These are phyloP conservation scores for Scopulariopsis brevicaulis DNA, from an alignment of 2,329 filamentous ascomycete species.

Conservation along the genomic window DNA sequence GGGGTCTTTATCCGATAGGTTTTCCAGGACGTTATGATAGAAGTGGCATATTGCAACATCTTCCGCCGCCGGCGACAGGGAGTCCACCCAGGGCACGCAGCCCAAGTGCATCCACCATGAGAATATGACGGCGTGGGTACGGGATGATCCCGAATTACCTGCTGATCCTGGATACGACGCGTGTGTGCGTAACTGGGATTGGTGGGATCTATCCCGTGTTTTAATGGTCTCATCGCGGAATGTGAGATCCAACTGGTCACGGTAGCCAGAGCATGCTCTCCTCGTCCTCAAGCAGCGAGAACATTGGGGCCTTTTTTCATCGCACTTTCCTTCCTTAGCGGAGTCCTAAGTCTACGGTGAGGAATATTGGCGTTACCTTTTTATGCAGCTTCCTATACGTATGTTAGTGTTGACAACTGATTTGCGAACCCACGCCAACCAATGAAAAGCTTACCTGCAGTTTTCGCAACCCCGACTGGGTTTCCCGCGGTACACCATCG, in stretches of 20 bases:
- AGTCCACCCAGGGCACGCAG: background rate
- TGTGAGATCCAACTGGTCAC: conserved; percentile 4
- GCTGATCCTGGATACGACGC: background rate
- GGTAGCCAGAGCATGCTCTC: conserved; percentile 5
- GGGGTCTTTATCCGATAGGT: conserved; percentile 5
- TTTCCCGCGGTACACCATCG: conserved; percentile 8
- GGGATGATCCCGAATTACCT: background rate
- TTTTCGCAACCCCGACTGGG: conserved; percentile 8
- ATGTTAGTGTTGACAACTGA: background rate
- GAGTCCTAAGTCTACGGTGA: background rate
- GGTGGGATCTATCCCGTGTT: background rate
- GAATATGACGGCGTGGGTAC: background rate
- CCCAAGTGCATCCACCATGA: background rate
- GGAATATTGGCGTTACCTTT: conserved; percentile 1
- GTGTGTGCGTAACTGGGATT: background rate
- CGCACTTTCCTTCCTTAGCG: conserved; percentile 5
- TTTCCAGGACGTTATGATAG: conserved; percentile 5
- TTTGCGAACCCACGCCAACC: background rate
- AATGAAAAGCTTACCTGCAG: conserved; percentile 5
- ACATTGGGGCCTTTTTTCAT: conserved; percentile 6
- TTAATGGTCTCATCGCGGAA: conserved; percentile 5
- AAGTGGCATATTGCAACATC: conserved; percentile 5
- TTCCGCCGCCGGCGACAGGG: conserved; percentile 3
- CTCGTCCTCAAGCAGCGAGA: conserved; percentile 6
- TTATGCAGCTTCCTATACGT: conserved; percentile 7